Conservation (phyloP, 2,329 filamentous ascomycete genomes). For the Pleomassaria siparia region DNA sequence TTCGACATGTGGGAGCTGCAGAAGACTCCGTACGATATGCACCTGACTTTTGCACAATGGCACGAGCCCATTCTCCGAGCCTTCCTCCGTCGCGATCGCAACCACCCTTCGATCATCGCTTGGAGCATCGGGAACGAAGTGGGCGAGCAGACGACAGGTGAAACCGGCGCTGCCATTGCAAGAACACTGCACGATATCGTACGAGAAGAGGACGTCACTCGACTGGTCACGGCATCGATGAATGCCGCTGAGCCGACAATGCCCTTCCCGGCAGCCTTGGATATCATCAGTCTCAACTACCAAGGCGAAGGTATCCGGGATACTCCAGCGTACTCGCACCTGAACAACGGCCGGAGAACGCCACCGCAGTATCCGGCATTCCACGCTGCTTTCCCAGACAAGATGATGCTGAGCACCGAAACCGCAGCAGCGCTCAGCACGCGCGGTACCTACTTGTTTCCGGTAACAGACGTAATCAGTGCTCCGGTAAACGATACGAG, state of each 20-base stretch:
- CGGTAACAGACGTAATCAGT: conserved; percentile 46
- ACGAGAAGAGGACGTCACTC: conserved; percentile 51
- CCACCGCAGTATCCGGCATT: conserved; percentile 50
- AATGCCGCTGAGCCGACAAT: conserved; percentile 48
- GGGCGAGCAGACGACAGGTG: conserved; percentile 47
- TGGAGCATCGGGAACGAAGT: conserved; percentile 61
- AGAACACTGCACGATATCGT: conserved; percentile 47
- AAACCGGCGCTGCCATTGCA: conserved; percentile 36
- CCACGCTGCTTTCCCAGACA: conserved; percentile 49
- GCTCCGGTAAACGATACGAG: conserved; percentile 42
- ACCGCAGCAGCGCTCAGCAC: conserved; percentile 50
- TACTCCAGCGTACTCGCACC: conserved; percentile 28
- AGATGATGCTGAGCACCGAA: conserved; percentile 43
- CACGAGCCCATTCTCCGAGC: conserved; percentile 55
- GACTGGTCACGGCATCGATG: conserved; percentile 50
- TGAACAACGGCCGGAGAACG: conserved; percentile 33
- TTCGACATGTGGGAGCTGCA: conserved; percentile 55
- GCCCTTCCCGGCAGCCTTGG: conserved; percentile 46
- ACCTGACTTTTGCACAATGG: conserved; percentile 57
- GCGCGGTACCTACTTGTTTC: conserved; percentile 57
- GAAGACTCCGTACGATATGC: conserved; percentile 54
- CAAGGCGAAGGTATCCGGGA: conserved; percentile 54
- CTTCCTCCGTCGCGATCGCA: conserved; percentile 57
- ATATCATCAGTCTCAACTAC: conserved; percentile 58
- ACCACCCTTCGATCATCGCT: conserved; percentile 55